Evolutionary conservation across 805 yeast genomes (phyloP), one percentile per base, ranked within the genome.

Genomic region (Hanseniaspora clermontiae): DNA sequence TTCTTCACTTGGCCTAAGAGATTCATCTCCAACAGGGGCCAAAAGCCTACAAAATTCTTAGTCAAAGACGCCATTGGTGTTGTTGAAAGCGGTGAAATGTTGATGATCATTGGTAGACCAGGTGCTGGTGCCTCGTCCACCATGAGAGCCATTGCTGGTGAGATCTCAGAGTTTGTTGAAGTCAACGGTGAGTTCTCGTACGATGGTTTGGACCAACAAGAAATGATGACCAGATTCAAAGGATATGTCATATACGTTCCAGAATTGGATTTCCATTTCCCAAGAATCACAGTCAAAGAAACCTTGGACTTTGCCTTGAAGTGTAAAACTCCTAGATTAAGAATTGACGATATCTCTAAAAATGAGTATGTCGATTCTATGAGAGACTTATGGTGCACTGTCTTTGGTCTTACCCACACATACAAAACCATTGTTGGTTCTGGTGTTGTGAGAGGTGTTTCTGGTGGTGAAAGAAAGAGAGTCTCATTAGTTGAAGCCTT

Each of bases 391-490:
- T 66, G 71, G 67, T 70, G 73, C 60, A 70, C 73, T 4, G 72
- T 78, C 19, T 78, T 74, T 63, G 84, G 84, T 58, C 69, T 80
- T 61, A 72, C 76, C 48, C 84, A 82, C 65, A 80, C 83, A 12
- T 74, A 76, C 59, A 72, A 79, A 60, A 82, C 87, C 20, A 73
- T 79, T 51, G 86, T 82, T 53, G 87, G 87, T 65, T 78, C 80
- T 63, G 86, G 82, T 65, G 78, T 76, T 57, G 79, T 82, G 17
- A 74, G 85, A 67, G 87, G 87, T 68, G 80, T 82, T 48, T 80
- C 85, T 38, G 87, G 87, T 64, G 87, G 87, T 69, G 84, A 82
- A 70, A 71, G 87, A 62, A 82, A 82, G 69, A 78, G 87, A 71
- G 85, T 81, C 27, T 80, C 85, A 4, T 76, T 82, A 61, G 86